These are phyloP conservation scores for Oxytropis ochrocephala DNA, from an alignment of 306 rosid species.

Conservation along the genomic window DNA sequence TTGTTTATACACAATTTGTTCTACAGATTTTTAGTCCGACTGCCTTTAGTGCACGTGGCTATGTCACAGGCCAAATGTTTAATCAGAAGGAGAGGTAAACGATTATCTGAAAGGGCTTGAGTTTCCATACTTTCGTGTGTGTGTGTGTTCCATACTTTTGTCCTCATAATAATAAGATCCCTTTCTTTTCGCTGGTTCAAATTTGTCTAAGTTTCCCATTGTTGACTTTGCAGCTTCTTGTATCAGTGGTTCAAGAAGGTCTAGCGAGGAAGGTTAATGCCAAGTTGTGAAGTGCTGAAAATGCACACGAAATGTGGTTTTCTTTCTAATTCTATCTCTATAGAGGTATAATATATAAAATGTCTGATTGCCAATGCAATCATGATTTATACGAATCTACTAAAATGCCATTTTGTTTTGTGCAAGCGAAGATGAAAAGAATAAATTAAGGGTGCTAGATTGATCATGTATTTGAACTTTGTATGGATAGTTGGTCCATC, in stretches of 20 bases:
- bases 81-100: slow-evolving; percentile 73
- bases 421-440: neutral
- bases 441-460: neutral
- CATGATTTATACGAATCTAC: neutral
- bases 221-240: slow-evolving; percentile 39
- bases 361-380: neutral
- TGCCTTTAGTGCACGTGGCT: no score
- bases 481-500: no score
- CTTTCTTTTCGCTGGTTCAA: neutral
- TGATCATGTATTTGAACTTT: neutral
- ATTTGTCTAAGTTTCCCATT: neutral
- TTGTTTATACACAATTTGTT: no score
- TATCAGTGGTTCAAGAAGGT: slow-evolving; percentile 76
- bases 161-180: neutral
- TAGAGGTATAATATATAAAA: neutral
- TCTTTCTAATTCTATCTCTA: neutral
- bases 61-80: no score
- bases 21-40: no score
- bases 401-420: neutral
- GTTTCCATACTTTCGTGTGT: neutral
- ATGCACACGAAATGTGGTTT: neutral
- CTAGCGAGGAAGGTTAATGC: slow-evolving; percentile 53
- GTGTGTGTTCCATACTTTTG: neutral
- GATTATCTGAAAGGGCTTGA: neutral
- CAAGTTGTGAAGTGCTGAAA: slow-evolving; percentile 20